These are phyloP conservation scores for Dothistroma septosporum DNA, from an alignment of 2,329 filamentous ascomycete genomes.

Conservation along the genomic window DNA sequence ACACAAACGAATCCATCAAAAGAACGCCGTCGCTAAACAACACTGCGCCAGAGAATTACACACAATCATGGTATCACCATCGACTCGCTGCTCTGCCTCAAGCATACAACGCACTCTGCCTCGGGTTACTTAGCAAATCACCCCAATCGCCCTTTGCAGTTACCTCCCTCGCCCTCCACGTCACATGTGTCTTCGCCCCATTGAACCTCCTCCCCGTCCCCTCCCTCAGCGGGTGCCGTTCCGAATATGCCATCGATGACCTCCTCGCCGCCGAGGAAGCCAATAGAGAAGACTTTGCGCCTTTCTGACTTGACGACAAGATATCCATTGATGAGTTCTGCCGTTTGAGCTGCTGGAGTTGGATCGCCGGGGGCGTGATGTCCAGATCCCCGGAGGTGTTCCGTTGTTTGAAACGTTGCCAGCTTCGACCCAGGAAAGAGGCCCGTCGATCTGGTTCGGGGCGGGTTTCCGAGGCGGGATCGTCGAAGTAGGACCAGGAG, in stretches of 20 bases:
- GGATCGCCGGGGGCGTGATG: not conserved
- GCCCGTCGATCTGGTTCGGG: not conserved
- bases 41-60: not conserved
- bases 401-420: constrained; percentile 11
- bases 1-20: not conserved
- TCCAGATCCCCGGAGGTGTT: constrained; percentile 9
- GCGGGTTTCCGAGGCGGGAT: not conserved
- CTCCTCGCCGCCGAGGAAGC: not conserved
- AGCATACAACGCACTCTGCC: constrained; percentile 6
- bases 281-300: not conserved
- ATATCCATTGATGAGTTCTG: not conserved
- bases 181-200: constrained; percentile 8
- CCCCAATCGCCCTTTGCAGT: constrained; percentile 14
- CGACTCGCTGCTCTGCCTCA: not conserved
- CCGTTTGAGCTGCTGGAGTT: not conserved
- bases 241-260: constrained; percentile 7
- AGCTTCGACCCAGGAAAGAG: constrained; percentile 9
- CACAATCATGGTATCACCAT: not conserved
- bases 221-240: constrained; percentile 9
- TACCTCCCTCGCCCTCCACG: constrained; percentile 6
- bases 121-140: constrained; percentile 11
- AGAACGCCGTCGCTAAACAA: constrained; percentile 6
- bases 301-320: not conserved
- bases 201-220: constrained; percentile 10
- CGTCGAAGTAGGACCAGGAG: constrained; percentile 14